Evolutionary conservation across 2,329 filamentous ascomycete genomes (phyloP).

Genomic region (Madurella mycetomatis): DNA sequence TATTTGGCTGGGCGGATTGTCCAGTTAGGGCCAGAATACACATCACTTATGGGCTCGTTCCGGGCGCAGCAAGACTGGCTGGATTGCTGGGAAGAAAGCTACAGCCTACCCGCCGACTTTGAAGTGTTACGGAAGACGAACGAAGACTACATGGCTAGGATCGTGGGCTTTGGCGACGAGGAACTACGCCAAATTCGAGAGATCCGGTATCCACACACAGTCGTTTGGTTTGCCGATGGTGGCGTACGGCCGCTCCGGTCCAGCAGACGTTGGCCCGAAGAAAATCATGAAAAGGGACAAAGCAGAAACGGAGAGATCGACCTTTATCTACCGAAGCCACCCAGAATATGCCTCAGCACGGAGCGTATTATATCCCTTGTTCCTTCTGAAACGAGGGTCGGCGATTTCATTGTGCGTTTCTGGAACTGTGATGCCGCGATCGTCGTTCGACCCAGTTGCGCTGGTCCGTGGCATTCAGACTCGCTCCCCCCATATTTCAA

Average conservation of each 20-base stretch:
- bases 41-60: slow-evolving; percentile 12
- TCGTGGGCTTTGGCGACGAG: slow-evolving; percentile 6
- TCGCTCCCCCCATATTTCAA: no score
- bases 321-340: neutral
- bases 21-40: slow-evolving; percentile 14
- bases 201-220: no score
- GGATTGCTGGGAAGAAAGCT: slow-evolving; percentile 12
- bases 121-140: slow-evolving; percentile 12
- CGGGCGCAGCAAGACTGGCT: slow-evolving; percentile 14
- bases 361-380: slow-evolving; percentile 14
- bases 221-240: no score
- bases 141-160: slow-evolving; percentile 13
- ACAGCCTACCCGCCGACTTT: slow-evolving; percentile 3
- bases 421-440: slow-evolving; percentile 21
- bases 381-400: slow-evolving; percentile 7
- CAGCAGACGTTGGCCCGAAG: no score
- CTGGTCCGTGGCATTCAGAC: no score
- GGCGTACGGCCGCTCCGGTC: no score
- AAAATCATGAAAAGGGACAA: neutral
- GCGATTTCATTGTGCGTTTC: slow-evolving; percentile 19
- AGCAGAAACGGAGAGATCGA: neutral
- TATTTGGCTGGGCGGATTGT: slow-evolving; percentile 17
- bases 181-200: neutral
- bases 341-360: slow-evolving; percentile 14
- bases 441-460: slow-evolving; percentile 1